Conservation (phyloP, 169 alveolate genomes). For the Besnoitia besnoiti region DNA sequence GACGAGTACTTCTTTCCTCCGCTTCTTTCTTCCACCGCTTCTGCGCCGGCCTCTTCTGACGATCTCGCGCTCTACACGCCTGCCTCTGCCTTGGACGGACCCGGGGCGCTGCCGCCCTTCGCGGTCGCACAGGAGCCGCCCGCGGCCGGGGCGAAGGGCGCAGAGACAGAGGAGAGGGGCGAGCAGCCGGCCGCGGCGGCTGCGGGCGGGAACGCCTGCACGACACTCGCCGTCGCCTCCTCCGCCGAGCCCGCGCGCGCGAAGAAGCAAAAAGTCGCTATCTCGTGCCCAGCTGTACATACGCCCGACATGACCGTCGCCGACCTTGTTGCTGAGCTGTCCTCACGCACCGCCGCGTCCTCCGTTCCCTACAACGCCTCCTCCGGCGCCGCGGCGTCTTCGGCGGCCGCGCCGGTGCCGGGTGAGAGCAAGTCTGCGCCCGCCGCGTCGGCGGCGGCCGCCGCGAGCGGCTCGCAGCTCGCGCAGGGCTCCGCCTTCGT, state of each 20-base stretch:
- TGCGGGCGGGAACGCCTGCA: too few relatives aligned
- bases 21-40: not conserved
- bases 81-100: not conserved
- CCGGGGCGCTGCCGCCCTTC: not conserved
- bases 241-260: not conserved
- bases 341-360: not conserved
- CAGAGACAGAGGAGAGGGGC: not conserved
- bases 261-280: not conserved
- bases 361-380: not conserved
- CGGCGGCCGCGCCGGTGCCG: not conserved
- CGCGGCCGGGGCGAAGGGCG: not conserved
- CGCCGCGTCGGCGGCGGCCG: conserved; percentile 21
- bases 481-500: not conserved
- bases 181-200: not conserved
- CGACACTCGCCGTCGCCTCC: not conserved
- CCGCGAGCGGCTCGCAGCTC: not conserved
- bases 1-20: conserved; percentile 27
- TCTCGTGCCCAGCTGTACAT: not conserved
- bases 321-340: conserved; percentile 19
- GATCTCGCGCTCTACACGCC: not conserved
- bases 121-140: not conserved
- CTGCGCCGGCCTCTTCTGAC: not conserved
- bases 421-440: not conserved
- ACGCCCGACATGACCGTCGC: conserved; percentile 14
- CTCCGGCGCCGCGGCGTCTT: not conserved